Evolutionary conservation across 257 asterid species (phyloP).

Genomic region (Penstemon newberryi): DNA sequence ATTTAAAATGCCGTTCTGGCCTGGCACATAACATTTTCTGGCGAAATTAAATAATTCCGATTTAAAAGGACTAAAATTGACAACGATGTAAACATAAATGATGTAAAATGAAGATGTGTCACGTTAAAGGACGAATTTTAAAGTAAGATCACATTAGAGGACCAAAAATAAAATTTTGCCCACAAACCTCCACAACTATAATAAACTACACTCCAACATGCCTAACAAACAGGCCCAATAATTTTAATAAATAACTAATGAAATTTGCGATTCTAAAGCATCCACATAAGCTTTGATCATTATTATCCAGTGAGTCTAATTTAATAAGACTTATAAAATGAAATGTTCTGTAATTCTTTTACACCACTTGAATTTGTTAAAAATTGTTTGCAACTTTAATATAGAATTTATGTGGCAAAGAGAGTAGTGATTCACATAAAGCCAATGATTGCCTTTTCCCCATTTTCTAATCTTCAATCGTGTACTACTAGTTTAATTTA

Average conservation of each 20-base stretch:
- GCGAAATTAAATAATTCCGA: no score
- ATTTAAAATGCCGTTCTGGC: no score
- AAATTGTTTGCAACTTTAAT: background rate
- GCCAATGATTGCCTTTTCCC: slow-evolving; percentile 23
- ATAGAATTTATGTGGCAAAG: background rate
- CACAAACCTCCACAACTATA: no score
- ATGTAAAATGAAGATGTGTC: no score
- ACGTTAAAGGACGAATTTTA: no score
- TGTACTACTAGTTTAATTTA: background rate
- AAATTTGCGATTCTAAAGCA: slow-evolving; percentile 26
- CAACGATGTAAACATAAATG: no score
- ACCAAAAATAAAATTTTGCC: no score
- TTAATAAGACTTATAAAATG: background rate
- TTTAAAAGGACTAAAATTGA: no score
- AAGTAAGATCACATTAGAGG: no score
- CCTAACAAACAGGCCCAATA: no score
- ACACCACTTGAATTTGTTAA: slow-evolving; percentile 2
- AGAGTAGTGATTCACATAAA: slow-evolving; percentile 13
- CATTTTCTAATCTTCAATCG: background rate
- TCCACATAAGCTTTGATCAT: slow-evolving; percentile 28
- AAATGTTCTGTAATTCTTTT: background rate
- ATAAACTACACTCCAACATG: no score
- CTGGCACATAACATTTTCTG: no score
- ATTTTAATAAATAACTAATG: background rate
- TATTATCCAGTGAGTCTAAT: background rate